These are phyloP conservation scores for Diaporthe aspalathi DNA, from an alignment of 2,329 filamentous ascomycete genomes.

Conservation along the genomic window DNA sequence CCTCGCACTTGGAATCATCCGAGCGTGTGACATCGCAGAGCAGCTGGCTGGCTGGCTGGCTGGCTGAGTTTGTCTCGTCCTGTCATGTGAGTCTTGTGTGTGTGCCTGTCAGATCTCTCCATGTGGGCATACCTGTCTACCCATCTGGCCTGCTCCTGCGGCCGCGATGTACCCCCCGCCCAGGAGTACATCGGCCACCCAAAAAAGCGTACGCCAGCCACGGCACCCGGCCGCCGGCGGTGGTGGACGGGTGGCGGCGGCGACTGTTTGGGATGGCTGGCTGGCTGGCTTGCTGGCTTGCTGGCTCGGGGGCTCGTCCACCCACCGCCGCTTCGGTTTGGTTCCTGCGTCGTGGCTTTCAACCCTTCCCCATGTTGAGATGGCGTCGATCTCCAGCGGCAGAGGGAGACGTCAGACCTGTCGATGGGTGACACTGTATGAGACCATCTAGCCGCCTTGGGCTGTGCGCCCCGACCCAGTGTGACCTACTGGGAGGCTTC, in stretches of 20 bases:
- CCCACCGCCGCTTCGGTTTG: not conserved
- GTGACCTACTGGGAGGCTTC: constrained; percentile 2
- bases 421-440: not conserved
- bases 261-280: constrained; percentile 18
- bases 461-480: not conserved
- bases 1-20: not conserved
- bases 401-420: constrained; percentile 12
- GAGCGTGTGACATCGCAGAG: not conserved
- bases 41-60: not conserved
- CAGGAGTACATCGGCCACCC: constrained; percentile 5
- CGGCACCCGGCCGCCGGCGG: not conserved
- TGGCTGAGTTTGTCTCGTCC: not conserved
- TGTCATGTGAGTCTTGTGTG: no score
- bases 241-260: constrained; percentile 7
- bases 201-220: not conserved
- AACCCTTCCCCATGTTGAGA: not conserved
- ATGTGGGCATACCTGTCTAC: not conserved
- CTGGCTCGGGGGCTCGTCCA: not conserved
- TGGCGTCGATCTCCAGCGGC: constrained; percentile 1
- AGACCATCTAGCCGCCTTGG: constrained; percentile 26
- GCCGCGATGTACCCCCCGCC: constrained; percentile 14
- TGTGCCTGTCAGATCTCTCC: constrained; percentile 3
- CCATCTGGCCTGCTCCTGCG: not conserved
- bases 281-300: not conserved
- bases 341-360: constrained; percentile 3